phyloP scores from a whole-genome alignment of 345 rosid genomes.

The Fremontodendron californicum region DNA sequence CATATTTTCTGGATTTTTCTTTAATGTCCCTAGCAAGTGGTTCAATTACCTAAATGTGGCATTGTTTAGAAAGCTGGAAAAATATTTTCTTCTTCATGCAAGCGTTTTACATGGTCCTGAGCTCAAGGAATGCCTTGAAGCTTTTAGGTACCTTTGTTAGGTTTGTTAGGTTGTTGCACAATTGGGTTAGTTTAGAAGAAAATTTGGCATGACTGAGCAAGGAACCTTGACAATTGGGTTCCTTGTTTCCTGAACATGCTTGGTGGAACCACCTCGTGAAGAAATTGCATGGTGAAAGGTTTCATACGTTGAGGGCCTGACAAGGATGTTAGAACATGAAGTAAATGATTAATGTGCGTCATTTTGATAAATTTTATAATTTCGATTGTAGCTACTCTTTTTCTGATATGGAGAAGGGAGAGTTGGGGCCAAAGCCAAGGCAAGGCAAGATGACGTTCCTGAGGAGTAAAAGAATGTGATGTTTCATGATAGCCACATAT shows the following conservation, averaged over 20 bases:
- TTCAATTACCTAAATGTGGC: background rate
- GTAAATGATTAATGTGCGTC: too few relatives aligned
- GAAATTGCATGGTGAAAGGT: background rate
- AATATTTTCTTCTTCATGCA: background rate
- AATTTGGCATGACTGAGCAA: background rate
- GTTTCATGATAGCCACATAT: background rate
- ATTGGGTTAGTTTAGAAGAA: background rate
- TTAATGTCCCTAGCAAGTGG: background rate
- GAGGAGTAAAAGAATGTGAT: too few relatives aligned
- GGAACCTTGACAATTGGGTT: background rate
- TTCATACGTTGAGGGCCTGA: too few relatives aligned
- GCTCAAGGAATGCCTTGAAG: background rate
- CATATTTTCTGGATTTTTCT: background rate
- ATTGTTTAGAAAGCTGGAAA: background rate
- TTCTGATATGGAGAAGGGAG: too few relatives aligned
- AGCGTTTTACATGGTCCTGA: background rate
- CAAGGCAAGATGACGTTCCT: too few relatives aligned
- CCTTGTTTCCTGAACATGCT: background rate
- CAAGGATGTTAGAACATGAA: too few relatives aligned
- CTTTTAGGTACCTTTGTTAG: background rate
- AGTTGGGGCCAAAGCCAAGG: too few relatives aligned
- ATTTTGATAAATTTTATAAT: too few relatives aligned
- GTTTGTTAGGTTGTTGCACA: background rate
- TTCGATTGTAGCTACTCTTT: too few relatives aligned
- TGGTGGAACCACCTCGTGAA: background rate